Evolutionary conservation across 1,139 yeast genomes (phyloP), one percentile per base, ranked within the genome.

Genomic region (Magnusiomyces suaveolens): DNA sequence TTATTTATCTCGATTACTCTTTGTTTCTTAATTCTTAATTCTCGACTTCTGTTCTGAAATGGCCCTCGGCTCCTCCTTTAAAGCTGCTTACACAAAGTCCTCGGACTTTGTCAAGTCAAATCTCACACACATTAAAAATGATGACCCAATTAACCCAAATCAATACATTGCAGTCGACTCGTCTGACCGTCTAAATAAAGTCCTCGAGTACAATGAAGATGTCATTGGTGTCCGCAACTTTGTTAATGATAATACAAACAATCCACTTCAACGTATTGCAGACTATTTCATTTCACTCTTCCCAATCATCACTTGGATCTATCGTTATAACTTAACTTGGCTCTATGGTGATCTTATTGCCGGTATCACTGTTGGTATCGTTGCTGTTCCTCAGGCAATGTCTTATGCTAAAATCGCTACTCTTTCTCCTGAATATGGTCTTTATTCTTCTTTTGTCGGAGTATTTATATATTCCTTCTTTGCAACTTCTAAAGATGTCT

Each of bases 401-500:
- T 88, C 96, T 0, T 90, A 90, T 67, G 97, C 97, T 10, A 83
- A 80, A 65, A 74, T 90, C 59, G 97, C 97, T 2, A 82, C 87
- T 1, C 77, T 90, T 58, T 77, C 82, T 4, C 82, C 96, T 3
- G 84, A 89, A 69, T 89, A 82, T 63, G 97, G 97, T 53, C 77
- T 90, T 52, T 90, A 90, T 71, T 87, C 96, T 26, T 86, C 96
- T 0, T 90, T 90, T 66, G 85, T 90, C 51, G 97, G 97, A 65
- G 95, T 89, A 20, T 80, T 88, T 67, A 80, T 86, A 55, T 90
- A 90, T 69, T 84, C 95, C 51, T 79, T 89, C 64, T 90, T 90
- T 69, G 97, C 97, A 18, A 90, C 97, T 20, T 86, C 95, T 21
- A 90, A 89, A 71, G 97, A 90, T 75, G 96, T 90, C 49, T 85